Evolutionary conservation across 2,329 filamentous ascomycete species (phyloP).

Genomic region (Penicillium digitatum): DNA sequence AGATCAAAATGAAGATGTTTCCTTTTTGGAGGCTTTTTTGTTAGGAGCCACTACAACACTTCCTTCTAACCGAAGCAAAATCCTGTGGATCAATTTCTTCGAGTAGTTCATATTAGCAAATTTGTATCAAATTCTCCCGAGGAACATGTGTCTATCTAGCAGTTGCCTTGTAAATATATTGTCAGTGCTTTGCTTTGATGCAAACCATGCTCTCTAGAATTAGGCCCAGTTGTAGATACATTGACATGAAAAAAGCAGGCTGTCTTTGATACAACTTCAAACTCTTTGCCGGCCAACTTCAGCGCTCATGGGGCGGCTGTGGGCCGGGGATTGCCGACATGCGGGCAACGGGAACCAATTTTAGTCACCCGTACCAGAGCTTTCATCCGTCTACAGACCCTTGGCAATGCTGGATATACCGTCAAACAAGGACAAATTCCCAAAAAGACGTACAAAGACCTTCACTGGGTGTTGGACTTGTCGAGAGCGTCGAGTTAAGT

Average conservation of each 20-base stretch:
- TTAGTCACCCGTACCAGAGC: not conserved
- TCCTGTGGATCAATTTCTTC: not conserved
- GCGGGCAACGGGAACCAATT: constrained; percentile 4
- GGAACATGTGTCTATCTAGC: not conserved
- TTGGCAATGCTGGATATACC: constrained; percentile 17
- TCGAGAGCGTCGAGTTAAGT: constrained; percentile 22
- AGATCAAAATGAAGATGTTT: not conserved
- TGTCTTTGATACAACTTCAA: not conserved
- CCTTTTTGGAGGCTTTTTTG: too few relatives aligned
- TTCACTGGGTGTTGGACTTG: constrained; percentile 28
- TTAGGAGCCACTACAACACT: not conserved
- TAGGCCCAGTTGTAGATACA: not conserved
- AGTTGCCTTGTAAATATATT: not conserved
- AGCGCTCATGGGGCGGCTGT: not conserved
- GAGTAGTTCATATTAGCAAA: not conserved
- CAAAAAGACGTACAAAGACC: constrained; percentile 21
- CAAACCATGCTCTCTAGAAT: not conserved
- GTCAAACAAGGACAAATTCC: constrained; percentile 10
- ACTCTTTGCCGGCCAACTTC: not conserved
- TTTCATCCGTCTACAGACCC: constrained; percentile 1
- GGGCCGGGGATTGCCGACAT: constrained; percentile 10
- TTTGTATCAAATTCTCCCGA: not conserved
- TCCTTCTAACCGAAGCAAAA: not conserved
- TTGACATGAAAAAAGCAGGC: not conserved
- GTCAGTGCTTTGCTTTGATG: not conserved